These are phyloP conservation scores for Aegle marmelos DNA, from an alignment of 345 rosid species.

Conservation along the genomic window DNA sequence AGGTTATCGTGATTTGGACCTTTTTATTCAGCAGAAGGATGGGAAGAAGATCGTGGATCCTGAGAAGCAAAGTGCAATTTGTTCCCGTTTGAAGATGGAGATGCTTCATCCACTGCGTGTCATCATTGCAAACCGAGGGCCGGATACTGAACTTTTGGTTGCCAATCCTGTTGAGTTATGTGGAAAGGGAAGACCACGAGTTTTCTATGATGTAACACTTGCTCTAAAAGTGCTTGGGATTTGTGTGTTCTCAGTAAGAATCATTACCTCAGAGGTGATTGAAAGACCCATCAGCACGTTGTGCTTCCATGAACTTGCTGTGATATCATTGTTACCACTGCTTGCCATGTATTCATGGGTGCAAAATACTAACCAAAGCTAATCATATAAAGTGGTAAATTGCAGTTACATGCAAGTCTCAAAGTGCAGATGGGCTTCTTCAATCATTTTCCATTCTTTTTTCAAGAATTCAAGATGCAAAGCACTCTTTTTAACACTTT, in stretches of 20 bases:
- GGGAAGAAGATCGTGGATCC: conserved; percentile 70
- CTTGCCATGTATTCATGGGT: neutral
- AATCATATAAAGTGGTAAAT: neutral
- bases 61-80: conserved; percentile 48
- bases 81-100: conserved; percentile 62
- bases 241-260: conserved; percentile 77
- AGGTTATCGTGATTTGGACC: conserved; percentile 64
- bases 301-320: neutral
- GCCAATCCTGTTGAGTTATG: conserved; percentile 89
- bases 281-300: conserved; percentile 7
- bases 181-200: conserved; percentile 81
- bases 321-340: neutral
- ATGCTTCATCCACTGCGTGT: conserved; percentile 85
- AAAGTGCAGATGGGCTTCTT: conserved; percentile 4
- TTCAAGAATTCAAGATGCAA: neutral
- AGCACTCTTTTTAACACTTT: conserved; percentile 2
- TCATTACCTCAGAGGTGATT: neutral
- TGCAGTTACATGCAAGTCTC: neutral
- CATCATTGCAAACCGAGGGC: conserved; percentile 67
- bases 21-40: conserved; percentile 76
- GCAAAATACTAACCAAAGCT: neutral
- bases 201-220: conserved; percentile 76
- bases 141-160: conserved; percentile 75
- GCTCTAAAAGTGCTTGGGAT: conserved; percentile 69
- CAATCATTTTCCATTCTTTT: neutral